Conservation (phyloP, 805 yeast species). For the Hanseniaspora nectarophila region DNA sequence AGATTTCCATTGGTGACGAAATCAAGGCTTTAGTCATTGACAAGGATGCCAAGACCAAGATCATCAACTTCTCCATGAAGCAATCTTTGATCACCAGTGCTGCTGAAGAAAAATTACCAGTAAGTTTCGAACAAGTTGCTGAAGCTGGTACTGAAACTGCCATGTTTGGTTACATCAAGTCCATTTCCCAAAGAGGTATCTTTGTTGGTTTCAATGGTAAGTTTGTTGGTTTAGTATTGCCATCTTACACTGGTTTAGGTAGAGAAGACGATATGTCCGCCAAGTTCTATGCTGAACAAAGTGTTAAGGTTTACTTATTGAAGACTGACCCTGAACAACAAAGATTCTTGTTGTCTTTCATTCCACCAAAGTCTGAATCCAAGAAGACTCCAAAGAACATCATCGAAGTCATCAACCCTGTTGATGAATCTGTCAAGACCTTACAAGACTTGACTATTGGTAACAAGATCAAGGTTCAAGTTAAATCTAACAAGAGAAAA, state of each 20-base stretch:
- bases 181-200: conserved; percentile 63
- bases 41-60: conserved; percentile 48
- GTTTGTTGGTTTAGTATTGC: conserved; percentile 71
- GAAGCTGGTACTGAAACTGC: conserved; percentile 32
- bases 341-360: conserved; percentile 58
- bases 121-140: conserved; percentile 44
- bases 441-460: conserved; percentile 50
- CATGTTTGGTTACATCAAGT: conserved; percentile 64
- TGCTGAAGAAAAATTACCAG: conserved; percentile 42
- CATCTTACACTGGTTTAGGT: conserved; percentile 52
- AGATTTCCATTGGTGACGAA: conserved; percentile 48
- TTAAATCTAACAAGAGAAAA: conserved; percentile 55
- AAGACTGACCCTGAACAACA: conserved; percentile 56
- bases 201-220: conserved; percentile 72
- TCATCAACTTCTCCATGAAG: conserved; percentile 54
- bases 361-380: conserved; percentile 26
- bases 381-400: conserved; percentile 7
- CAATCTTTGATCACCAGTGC: conserved; percentile 57
- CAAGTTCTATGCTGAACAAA: conserved; percentile 52
- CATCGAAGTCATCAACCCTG: conserved; percentile 37
- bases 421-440: conserved; percentile 41
- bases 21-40: conserved; percentile 54
- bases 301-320: conserved; percentile 55
- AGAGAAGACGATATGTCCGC: conserved; percentile 42
- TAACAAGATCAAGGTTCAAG: conserved; percentile 43